A percentile compares a stretch with the other conserved stretches of the same genome.
Conservation (phyloP, 2,329 filamentous ascomycete genomes). For the Endocalyx cinctus region DNA sequence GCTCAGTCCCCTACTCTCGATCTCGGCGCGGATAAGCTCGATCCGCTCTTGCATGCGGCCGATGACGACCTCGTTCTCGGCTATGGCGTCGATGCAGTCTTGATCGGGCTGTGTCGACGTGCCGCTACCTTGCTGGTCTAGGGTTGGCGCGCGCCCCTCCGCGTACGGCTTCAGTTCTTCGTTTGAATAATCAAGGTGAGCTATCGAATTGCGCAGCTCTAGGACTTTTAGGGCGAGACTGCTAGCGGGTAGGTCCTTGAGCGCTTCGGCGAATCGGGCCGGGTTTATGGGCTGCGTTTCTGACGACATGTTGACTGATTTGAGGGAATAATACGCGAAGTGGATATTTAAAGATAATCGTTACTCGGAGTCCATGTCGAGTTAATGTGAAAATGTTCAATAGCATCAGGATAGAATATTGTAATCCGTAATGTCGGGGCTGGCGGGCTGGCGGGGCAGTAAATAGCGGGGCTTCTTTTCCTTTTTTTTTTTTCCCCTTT, state of each 20-base stretch:
- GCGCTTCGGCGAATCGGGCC: constrained; percentile 60
- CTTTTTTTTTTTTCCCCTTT: no score
- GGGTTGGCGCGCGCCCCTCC: constrained; percentile 37
- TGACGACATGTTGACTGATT: constrained; percentile 50
- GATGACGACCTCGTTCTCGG: constrained; percentile 67
- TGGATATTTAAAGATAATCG: no score
- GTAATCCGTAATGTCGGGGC: no score
- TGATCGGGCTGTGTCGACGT: constrained; percentile 46
- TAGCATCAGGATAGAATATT: no score
- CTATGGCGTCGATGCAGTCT: constrained; percentile 70
- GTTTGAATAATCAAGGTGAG: constrained; percentile 71
- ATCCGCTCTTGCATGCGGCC: constrained; percentile 63
- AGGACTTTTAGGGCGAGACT: constrained; percentile 69
- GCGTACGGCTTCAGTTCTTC: constrained; percentile 67
- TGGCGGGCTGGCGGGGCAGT: no score
- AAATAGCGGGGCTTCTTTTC: no score
- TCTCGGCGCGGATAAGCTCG: constrained; percentile 58
- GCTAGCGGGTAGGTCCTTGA: constrained; percentile 61
- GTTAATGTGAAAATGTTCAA: no score
- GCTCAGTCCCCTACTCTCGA: constrained; percentile 51
- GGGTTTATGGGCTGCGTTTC: constrained; percentile 57
- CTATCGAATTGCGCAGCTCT: constrained; percentile 70
- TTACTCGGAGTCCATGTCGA: no score
- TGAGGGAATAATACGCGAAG: background rate
- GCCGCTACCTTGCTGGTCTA: constrained; percentile 18